Percentiles rank a stretch among this genome's conserved stretches.
Evolutionary conservation across 768 basidiomycete genomes (phyloP).

Genomic region (Boletus vinaceobasis): DNA sequence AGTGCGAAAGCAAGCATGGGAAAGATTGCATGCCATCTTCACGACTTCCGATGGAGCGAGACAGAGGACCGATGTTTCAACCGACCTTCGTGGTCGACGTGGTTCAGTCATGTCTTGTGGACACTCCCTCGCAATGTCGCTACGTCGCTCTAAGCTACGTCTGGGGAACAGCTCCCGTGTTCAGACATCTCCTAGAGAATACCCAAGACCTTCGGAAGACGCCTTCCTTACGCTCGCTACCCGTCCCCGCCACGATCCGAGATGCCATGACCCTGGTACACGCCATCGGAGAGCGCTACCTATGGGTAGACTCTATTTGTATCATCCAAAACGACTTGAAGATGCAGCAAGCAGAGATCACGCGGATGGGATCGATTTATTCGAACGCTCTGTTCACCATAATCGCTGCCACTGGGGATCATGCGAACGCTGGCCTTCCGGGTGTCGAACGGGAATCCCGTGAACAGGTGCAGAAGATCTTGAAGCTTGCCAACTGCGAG

Average conservation of each 20-base stretch:
- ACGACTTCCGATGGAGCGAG: background rate
- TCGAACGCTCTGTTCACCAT: slow-evolving; percentile 17
- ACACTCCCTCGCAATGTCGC: slow-evolving; percentile 18
- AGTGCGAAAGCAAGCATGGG: slow-evolving; percentile 11
- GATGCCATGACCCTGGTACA: slow-evolving; percentile 22
- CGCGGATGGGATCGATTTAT: slow-evolving; percentile 22
- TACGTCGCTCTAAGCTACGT: slow-evolving; percentile 26
- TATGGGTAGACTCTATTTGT: slow-evolving; percentile 27
- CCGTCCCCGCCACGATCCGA: slow-evolving; percentile 20
- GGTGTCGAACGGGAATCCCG: slow-evolving; percentile 6
- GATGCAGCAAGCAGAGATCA: slow-evolving; percentile 18
- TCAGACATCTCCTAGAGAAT: slow-evolving; percentile 8
- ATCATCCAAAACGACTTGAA: slow-evolving; percentile 19
- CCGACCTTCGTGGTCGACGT: slow-evolving; percentile 14
- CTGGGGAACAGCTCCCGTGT: slow-evolving; percentile 13
- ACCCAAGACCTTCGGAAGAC: slow-evolving; percentile 2
- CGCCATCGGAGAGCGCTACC: slow-evolving; percentile 21
- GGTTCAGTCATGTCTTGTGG: slow-evolving; percentile 13
- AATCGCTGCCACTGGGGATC: slow-evolving; percentile 13
- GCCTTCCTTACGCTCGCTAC: background rate
- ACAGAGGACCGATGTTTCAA: background rate
- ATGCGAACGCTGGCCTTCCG: slow-evolving; percentile 11
- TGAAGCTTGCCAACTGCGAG: slow-evolving; percentile 8
- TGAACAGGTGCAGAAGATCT: slow-evolving; percentile 1
- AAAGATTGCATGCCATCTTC: slow-evolving; percentile 2